These are phyloP conservation scores for Linanthus parryae DNA, from an alignment of 148 eudicot genomes.

Conservation along the genomic window DNA sequence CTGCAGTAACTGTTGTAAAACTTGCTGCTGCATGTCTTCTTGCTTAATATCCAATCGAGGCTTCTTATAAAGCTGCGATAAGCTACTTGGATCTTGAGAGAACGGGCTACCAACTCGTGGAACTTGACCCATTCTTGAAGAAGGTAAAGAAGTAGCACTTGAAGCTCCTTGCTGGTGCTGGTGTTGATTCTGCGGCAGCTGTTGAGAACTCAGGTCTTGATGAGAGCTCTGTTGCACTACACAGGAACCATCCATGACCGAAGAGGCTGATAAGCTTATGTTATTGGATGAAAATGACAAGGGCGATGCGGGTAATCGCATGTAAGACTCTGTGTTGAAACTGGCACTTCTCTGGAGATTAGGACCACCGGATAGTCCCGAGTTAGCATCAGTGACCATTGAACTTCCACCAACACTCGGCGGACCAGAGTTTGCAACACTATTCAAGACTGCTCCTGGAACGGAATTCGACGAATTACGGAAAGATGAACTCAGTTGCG, in stretches of 20 bases:
- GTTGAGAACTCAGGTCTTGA: slow-evolving; percentile 53
- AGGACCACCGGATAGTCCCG: slow-evolving; percentile 77
- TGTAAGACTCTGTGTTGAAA: slow-evolving; percentile 62
- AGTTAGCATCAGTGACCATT: slow-evolving; percentile 84
- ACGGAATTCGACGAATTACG: slow-evolving; percentile 57
- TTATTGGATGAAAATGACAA: slow-evolving; percentile 89
- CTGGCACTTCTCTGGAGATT: slow-evolving; percentile 90
- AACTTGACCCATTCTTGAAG: slow-evolving; percentile 46
- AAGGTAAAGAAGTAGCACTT: slow-evolving; percentile 43
- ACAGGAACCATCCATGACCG: slow-evolving; percentile 60
- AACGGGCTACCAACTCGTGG: slow-evolving; percentile 45
- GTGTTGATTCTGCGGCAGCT: slow-evolving; percentile 32
- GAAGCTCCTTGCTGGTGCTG: slow-evolving; percentile 62
- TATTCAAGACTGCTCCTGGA: slow-evolving; percentile 39
- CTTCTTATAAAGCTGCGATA: slow-evolving; percentile 66
- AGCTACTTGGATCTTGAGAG: slow-evolving; percentile 46
- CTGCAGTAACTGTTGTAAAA: slow-evolving; percentile 59
- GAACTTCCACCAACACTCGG: slow-evolving; percentile 86
- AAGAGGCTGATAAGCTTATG: slow-evolving; percentile 73
- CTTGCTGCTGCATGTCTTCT: slow-evolving; percentile 72
- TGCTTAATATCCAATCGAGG: slow-evolving; percentile 77
- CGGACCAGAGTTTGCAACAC: slow-evolving; percentile 67
- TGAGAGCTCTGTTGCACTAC: slow-evolving; percentile 49
- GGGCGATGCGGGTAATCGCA: slow-evolving; percentile 80
- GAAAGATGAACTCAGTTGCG: slow-evolving; percentile 66